Base-by-base conservation (phyloP, 1,284 basidiomycete species). In the Filobasidium uniguttulatum region DNA sequence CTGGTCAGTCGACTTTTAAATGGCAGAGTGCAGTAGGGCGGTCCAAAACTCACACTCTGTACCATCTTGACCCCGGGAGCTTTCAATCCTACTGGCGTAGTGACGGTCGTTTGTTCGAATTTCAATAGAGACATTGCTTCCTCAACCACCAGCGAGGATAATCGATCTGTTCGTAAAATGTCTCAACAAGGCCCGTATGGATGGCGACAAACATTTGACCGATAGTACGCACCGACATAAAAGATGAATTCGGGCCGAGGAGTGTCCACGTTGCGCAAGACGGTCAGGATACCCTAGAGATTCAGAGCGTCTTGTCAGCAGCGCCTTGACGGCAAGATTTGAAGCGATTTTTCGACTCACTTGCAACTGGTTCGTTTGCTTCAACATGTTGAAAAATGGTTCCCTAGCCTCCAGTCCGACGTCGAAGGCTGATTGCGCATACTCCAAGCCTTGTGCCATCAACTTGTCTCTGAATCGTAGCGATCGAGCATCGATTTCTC, bases 121-220 rank as follows among this genome's bases (percentile, higher is more conserved):
- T 89, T 89, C 8, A 97, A 73, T 55, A 81, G 73, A 29, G 82
- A 81, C 60, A 93, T 73, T 0, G 90, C 88, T 60, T 80, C 76
- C 67, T 97, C 93, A 4, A 86, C 79, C 28, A 97, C 72, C 31
- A 89, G 70, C 0, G 85, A 89, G 0, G 89, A 80, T 8, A 97
- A 70, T 17, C 91, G 76, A 65, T 96, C 88, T 7, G 29, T 3
- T 28, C 10, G 77, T 76, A 23, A 4, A 9, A 23, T 10, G 34
- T 35, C 17, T 19, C 15, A 15, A 5, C 29, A 31, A n/a, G 4
- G 17, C 19, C 10, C 15, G 28, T 34, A n/a, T 22, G 34, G 12
- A 31, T 5, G 28, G 5, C n/a, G 8, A 26, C 43, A 15, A 15
- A 25, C 43, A 23, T 23, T 41, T n/a, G 22, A 10, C 37, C 15